Evolutionary conservation across 768 basidiomycete genomes (phyloP).

Genomic region (Suillus cothurnatus): DNA sequence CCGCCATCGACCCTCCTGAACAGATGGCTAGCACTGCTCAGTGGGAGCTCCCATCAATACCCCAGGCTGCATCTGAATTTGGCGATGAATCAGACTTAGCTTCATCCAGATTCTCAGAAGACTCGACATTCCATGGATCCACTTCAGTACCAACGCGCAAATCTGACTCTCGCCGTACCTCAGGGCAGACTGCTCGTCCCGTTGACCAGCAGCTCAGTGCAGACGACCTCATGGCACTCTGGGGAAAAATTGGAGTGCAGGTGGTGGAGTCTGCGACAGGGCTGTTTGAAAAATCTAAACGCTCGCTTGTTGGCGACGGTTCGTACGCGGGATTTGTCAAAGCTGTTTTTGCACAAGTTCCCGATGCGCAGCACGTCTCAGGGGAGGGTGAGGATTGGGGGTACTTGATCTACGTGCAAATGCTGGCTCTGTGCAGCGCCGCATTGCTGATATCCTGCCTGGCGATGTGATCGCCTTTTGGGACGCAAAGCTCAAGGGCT

Average conservation of each 20-base stretch:
- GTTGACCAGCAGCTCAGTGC: constrained; percentile 44
- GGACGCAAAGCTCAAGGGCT: constrained; percentile 78
- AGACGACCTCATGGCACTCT: constrained; percentile 71
- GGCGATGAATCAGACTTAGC: constrained; percentile 50
- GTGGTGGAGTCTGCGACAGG: constrained; percentile 70
- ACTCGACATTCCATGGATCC: constrained; percentile 39
- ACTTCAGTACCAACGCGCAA: constrained; percentile 27
- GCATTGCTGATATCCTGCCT: constrained; percentile 80
- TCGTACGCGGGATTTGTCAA: constrained; percentile 78
- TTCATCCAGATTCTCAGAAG: constrained; percentile 68
- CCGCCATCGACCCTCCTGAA: constrained; percentile 33
- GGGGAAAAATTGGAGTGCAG: constrained; percentile 74
- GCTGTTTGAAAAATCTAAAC: constrained; percentile 77
- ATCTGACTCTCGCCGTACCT: constrained; percentile 13
- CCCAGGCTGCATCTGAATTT: constrained; percentile 56
- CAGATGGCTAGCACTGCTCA: constrained; percentile 45
- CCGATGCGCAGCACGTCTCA: constrained; percentile 50
- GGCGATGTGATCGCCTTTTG: constrained; percentile 80
- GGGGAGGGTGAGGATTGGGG: constrained; percentile 54
- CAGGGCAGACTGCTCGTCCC: constrained; percentile 19
- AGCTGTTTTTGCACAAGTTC: constrained; percentile 66
- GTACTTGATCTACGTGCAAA: constrained; percentile 76
- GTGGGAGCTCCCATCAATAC: constrained; percentile 70
- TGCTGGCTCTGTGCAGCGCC: constrained; percentile 64
- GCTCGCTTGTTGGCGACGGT: constrained; percentile 80